Evolutionary conservation across 441 rosid species (phyloP), one percentile per base, ranked within the genome.

Genomic region (Adansonia madagascariensis): DNA sequence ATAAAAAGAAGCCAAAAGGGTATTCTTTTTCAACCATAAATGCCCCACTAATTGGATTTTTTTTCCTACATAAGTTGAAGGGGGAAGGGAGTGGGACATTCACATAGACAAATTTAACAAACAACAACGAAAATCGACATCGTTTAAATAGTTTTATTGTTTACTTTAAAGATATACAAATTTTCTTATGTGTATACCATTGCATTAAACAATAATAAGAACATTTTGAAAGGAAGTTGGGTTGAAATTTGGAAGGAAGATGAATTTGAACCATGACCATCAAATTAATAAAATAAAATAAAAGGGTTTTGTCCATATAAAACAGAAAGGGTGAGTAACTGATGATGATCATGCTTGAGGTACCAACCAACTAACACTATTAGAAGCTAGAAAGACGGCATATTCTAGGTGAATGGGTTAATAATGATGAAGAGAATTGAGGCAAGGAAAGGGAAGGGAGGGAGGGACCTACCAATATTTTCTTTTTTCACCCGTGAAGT

Each of bases 401-500:
- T 27, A 11, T 47, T 47, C n/a, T 68, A 4, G 56, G 56, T 68
- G 75, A 39, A 24, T 15, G n/a, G 56, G 56, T 52, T 6, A 52
- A 3, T 17, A 52, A 17, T 53, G 27, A 31, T 56, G 63, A 18
- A 7, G 44, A 71, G 49, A 31, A 55, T 39, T 39, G 62, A 53
- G 35, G 50, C 4, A 44, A 53, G 55, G 39, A 35, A 35, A 35
- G 75, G 67, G 52, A 10, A 10, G 10, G 10, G 60, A 55, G 39
- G 4, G 44, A 20, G 18, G 41, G 39, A 71, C 75, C 75, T 46
- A 35, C 71, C 20, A 10, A 31, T 35, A 15, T 44, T 74, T 5
- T 61, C 55, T 4, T 24, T 0, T 71, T 7, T 18, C 63, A 18
- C 78, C 78, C 87, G 86, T 84, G 90, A 84, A 78, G 84, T 83